Conservation (phyloP, 768 basidiomycete genomes). For the Pisolithus marmoratus region DNA sequence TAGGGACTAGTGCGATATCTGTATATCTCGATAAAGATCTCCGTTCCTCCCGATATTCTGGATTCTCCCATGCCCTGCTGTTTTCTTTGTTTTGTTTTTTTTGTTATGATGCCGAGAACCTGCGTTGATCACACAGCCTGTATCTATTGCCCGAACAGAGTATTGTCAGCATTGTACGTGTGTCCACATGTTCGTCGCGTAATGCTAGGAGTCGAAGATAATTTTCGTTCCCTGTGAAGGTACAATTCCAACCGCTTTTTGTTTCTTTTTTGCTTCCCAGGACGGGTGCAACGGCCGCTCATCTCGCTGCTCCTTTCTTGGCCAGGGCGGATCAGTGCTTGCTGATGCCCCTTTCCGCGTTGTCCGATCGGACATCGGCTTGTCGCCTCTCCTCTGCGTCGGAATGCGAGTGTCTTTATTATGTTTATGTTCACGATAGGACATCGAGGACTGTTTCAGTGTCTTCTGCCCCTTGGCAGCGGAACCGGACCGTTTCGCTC, state of each 20-base stretch:
- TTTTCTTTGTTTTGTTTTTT: neutral
- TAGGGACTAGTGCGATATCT: slow-evolving; percentile 6
- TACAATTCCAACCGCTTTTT: slow-evolving; percentile 59
- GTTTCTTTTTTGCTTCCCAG: slow-evolving; percentile 89
- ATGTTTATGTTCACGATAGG: neutral
- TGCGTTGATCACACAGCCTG: neutral
- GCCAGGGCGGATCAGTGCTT: neutral
- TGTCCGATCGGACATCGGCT: neutral
- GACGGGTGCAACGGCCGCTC: slow-evolving; percentile 74
- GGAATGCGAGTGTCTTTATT: neutral
- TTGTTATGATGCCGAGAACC: neutral
- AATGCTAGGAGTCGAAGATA: slow-evolving; percentile 35
- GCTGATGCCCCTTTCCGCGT: neutral
- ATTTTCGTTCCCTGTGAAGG: slow-evolving; percentile 85
- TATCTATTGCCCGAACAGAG: neutral
- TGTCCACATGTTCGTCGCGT: neutral
- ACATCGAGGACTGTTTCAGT: slow-evolving; percentile 1
- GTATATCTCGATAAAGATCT: neutral
- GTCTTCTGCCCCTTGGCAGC: slow-evolving; percentile 5
- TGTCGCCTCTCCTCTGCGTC: neutral
- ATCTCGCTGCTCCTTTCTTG: slow-evolving; percentile 3
- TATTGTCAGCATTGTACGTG: neutral
- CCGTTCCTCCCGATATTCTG: neutral
- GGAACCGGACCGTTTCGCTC: slow-evolving; percentile 8
- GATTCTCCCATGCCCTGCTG: neutral